Percentiles rank a stretch among this genome's conserved stretches.
These are phyloP conservation scores for Penicillium macrosclerotiorum DNA, from an alignment of 495 filamentous ascomycete genomes.

Conservation along the genomic window DNA sequence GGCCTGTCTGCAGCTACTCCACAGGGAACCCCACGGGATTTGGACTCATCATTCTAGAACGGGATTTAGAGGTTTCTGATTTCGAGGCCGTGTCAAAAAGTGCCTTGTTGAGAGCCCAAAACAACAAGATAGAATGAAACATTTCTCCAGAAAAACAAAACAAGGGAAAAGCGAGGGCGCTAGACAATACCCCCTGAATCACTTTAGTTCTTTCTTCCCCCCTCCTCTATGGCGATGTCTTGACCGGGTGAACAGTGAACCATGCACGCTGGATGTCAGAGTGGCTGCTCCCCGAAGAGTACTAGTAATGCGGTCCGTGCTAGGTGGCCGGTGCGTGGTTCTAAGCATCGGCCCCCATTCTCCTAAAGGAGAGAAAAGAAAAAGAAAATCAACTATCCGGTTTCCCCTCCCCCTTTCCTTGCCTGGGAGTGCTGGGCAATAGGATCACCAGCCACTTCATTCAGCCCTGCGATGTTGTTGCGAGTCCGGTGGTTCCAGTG, in stretches of 20 bases:
- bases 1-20: no score
- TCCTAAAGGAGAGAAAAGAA: neutral
- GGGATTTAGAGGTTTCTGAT: no score
- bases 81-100: neutral
- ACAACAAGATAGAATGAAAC: slow-evolving; percentile 2
- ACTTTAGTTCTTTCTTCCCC: no score
- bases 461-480: no score
- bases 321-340: slow-evolving; percentile 23
- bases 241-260: neutral
- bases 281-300: slow-evolving; percentile 9
- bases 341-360: slow-evolving; percentile 17
- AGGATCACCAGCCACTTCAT: neutral
- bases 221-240: neutral
- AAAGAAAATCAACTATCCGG: neutral
- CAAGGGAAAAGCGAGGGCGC: neutral
- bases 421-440: neutral
- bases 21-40: neutral
- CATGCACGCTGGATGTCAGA: slow-evolving; percentile 14
- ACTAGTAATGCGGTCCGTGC: slow-evolving; percentile 4
- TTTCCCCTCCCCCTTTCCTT: slow-evolving; percentile 1
- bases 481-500: slow-evolving; percentile 22
- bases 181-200: neutral
- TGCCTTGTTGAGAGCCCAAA: neutral
- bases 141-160: neutral
- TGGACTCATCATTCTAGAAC: no score